Conservation (phyloP, 108 stramenopile genomes). For the Skeletonema grethae region DNA sequence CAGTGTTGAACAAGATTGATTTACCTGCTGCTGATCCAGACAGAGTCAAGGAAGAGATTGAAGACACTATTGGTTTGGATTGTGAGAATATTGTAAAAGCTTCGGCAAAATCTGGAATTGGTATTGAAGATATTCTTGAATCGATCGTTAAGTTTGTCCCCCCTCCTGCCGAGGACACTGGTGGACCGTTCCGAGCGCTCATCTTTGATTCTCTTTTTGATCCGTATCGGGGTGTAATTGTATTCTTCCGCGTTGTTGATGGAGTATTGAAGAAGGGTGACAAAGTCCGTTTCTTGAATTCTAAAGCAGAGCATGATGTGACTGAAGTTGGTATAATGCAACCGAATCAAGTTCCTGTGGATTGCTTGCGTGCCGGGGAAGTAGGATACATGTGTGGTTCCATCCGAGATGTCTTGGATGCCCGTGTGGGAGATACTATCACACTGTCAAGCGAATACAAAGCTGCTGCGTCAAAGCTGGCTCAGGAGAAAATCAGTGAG, state of each 20-base stretch:
- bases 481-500: slow-evolving; percentile 21
- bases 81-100: slow-evolving; percentile 84
- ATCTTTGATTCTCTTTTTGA: slow-evolving; percentile 98
- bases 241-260: slow-evolving; percentile 96
- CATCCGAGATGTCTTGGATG: slow-evolving; percentile 94
- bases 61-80: slow-evolving; percentile 94
- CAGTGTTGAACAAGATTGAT: slow-evolving; percentile 99
- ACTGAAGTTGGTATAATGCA: slow-evolving; percentile 95
- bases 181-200: slow-evolving; percentile 84
- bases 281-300: slow-evolving; percentile 72
- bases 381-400: slow-evolving; percentile 95
- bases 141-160: slow-evolving; percentile 88
- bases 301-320: slow-evolving; percentile 84
- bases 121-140: slow-evolving; percentile 95
- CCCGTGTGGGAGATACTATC: slow-evolving; percentile 97
- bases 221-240: slow-evolving; percentile 92
- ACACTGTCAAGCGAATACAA: slow-evolving; percentile 74
- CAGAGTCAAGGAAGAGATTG: slow-evolving; percentile 90
- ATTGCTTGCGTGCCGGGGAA: slow-evolving; percentile 78
- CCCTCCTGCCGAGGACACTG: slow-evolving; percentile 70
- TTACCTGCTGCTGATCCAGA: slow-evolving; percentile 98
- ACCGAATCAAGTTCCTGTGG: slow-evolving; percentile 82
- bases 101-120: slow-evolving; percentile 92
- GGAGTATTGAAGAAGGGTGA: slow-evolving; percentile 87
- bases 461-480: slow-evolving; percentile 42